A percentile compares a stretch with the other conserved stretches of the same genome.
phyloP scores from a whole-genome alignment of 179 eudicot species.

The Monotropa hypopitys region DNA sequence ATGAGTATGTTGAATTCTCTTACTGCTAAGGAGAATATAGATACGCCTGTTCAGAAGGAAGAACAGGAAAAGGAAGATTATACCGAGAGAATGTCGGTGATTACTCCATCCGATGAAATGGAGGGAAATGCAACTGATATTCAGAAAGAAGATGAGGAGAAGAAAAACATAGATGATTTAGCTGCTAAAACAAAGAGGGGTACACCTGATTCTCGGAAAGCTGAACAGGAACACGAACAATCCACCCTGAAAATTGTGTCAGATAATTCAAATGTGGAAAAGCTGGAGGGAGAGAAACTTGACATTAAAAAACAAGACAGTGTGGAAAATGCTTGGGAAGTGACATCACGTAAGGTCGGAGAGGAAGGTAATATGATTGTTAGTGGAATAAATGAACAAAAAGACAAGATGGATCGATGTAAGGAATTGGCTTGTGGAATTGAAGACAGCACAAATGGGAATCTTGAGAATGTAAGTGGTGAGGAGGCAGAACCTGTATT shows the following conservation, averaged over 20 bases:
- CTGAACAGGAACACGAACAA: slow-evolving; percentile 8
- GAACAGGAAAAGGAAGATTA: slow-evolving; percentile 7
- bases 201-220: not conserved
- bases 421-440: slow-evolving; percentile 10
- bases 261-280: slow-evolving; percentile 4
- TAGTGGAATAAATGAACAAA: not conserved
- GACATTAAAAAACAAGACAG: slow-evolving; percentile 9
- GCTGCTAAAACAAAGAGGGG: slow-evolving; percentile 3
- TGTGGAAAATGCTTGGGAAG: not conserved
- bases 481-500: slow-evolving; percentile 33
- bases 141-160: slow-evolving; percentile 7
- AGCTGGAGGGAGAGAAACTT: slow-evolving; percentile 5
- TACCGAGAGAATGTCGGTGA: not conserved
- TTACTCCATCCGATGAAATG: slow-evolving; percentile 2
- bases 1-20: not conserved
- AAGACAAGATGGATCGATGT: slow-evolving; percentile 3
- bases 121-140: not conserved
- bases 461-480: slow-evolving; percentile 10
- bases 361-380: slow-evolving; percentile 1
- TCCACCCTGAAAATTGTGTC: slow-evolving; percentile 5
- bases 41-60: not conserved
- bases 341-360: not conserved
- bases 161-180: not conserved
- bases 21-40: not conserved
- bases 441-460: slow-evolving; percentile 9